Conservation (phyloP, 768 basidiomycete species). For the Mycena polygramma region DNA sequence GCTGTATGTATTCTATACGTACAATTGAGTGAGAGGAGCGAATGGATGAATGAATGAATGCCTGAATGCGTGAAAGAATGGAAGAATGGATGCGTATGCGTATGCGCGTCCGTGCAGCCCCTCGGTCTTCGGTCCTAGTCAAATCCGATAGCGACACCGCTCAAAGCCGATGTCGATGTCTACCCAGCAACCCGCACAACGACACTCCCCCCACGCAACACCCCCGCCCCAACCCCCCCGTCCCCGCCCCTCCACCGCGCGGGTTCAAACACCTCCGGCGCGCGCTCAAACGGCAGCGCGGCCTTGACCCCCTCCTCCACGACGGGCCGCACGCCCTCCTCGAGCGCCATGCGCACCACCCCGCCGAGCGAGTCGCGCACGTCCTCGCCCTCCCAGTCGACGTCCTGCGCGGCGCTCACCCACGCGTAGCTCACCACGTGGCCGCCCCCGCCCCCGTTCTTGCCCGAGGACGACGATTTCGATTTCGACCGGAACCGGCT, state of each 20-base stretch:
- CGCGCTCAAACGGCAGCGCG: slow-evolving; percentile 65
- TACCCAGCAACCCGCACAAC: slow-evolving; percentile 34
- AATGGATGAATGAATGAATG: neutral
- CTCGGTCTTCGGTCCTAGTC: too few species aligned
- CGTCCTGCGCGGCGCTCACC: slow-evolving; percentile 84
- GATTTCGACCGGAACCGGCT: too few species aligned
- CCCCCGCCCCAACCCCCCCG: neutral
- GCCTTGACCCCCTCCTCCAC: slow-evolving; percentile 45
- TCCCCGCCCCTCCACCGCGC: slow-evolving; percentile 18
- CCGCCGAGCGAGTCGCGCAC: slow-evolving; percentile 64
- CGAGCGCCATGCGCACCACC: slow-evolving; percentile 57
- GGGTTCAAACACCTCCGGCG: slow-evolving; percentile 63
- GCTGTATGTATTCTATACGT: neutral
- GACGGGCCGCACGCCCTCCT: slow-evolving; percentile 60
- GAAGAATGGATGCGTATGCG: too few species aligned
- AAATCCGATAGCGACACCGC: neutral
- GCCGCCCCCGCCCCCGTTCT: slow-evolving; percentile 42
- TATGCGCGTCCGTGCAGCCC: too few species aligned
- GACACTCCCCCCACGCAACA: slow-evolving; percentile 34
- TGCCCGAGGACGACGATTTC: too few species aligned
- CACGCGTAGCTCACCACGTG: slow-evolving; percentile 79
- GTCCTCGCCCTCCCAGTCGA: slow-evolving; percentile 87
- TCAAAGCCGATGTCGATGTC: neutral
- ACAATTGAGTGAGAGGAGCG: neutral
- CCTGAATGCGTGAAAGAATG: too few species aligned